phyloP scores from a whole-genome alignment of 352 stramenopile genomes.

The Phytopythium delawarense region DNA sequence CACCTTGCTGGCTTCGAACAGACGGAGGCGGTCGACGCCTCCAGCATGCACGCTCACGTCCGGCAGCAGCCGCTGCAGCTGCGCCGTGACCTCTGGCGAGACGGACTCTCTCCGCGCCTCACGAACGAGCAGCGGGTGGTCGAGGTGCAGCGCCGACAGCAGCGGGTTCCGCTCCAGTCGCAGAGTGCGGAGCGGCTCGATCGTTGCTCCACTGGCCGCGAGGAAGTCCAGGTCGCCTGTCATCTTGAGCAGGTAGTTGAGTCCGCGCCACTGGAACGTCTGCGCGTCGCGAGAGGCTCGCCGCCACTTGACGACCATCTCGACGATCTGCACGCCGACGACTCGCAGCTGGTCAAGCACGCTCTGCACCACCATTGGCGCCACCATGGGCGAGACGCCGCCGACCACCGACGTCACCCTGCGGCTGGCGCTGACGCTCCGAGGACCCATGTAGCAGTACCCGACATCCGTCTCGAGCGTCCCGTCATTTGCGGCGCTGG shows the following conservation, averaged over 20 bases:
- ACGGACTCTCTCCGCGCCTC: neutral
- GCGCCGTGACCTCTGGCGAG: slow-evolving; percentile 13
- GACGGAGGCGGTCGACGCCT: slow-evolving; percentile 47
- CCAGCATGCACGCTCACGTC: slow-evolving; percentile 32
- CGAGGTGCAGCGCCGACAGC: slow-evolving; percentile 47
- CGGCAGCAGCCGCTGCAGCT: slow-evolving; percentile 23
- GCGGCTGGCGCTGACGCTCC: neutral
- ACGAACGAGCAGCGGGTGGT: slow-evolving; percentile 37
- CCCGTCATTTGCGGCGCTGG: neutral
- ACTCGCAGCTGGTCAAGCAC: slow-evolving; percentile 57
- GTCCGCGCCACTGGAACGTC: slow-evolving; percentile 65
- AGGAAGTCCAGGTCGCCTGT: slow-evolving; percentile 58
- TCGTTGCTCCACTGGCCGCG: slow-evolving; percentile 14
- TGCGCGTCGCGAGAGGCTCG: slow-evolving; percentile 8
- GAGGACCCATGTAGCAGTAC: slow-evolving; percentile 21
- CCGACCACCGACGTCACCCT: neutral
- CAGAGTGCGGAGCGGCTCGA: slow-evolving; percentile 43
- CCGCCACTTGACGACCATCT: slow-evolving; percentile 66
- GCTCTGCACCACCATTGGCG: slow-evolving; percentile 59
- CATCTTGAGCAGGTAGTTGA: slow-evolving; percentile 86
- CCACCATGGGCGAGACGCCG: slow-evolving; percentile 13
- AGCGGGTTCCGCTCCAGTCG: slow-evolving; percentile 65
- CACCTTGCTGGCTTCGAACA: slow-evolving; percentile 48
- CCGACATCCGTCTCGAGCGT: slow-evolving; percentile 5
- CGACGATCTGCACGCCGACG: slow-evolving; percentile 63